These are phyloP conservation scores for Lavandula angustifolia DNA, from an alignment of 257 asterid genomes.

Conservation along the genomic window DNA sequence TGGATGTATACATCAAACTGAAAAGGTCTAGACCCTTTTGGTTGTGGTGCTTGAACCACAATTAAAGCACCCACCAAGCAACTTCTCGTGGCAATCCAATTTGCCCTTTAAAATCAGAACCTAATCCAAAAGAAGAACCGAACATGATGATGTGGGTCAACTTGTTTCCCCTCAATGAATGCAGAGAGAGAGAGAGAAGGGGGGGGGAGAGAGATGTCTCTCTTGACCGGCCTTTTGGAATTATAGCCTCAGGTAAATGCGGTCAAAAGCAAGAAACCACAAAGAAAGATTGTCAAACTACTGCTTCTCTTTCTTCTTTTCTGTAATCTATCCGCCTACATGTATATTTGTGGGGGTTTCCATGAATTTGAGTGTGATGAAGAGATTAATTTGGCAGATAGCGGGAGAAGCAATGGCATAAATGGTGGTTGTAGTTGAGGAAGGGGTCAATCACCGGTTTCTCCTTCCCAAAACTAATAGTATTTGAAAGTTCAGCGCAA, in stretches of 20 bases:
- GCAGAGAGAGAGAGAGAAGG: conserved; percentile 30
- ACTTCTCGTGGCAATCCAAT: conserved; percentile 21
- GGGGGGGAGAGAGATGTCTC: conserved; percentile 8
- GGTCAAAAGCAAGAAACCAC: conserved; percentile 31
- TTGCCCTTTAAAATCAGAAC: conserved; percentile 1
- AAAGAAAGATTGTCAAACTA: conserved; percentile 9
- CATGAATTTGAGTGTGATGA: conserved; percentile 5
- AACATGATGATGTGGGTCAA: conserved; percentile 39
- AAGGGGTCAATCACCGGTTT: conserved; percentile 34
- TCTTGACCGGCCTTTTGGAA: conserved; percentile 18
- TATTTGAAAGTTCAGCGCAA: too few relatives aligned
- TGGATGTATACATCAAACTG: conserved; percentile 19
- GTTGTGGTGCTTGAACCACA: conserved; percentile 30
- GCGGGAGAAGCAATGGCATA: background rate
- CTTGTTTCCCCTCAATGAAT: conserved; percentile 33
- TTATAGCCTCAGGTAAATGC: conserved; percentile 13
- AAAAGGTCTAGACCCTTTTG: conserved; percentile 15
- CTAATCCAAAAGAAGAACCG: conserved; percentile 26
- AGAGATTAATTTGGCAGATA: conserved; percentile 7
- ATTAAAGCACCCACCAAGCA: conserved; percentile 30
- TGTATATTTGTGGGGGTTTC: background rate
- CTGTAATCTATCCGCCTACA: background rate
- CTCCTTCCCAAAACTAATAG: too few relatives aligned
- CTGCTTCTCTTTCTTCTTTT: too few relatives aligned
- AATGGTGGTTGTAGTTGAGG: conserved; percentile 26